Conservation (phyloP, 2,329 filamentous ascomycete genomes). For the Hysterium pulicare region DNA sequence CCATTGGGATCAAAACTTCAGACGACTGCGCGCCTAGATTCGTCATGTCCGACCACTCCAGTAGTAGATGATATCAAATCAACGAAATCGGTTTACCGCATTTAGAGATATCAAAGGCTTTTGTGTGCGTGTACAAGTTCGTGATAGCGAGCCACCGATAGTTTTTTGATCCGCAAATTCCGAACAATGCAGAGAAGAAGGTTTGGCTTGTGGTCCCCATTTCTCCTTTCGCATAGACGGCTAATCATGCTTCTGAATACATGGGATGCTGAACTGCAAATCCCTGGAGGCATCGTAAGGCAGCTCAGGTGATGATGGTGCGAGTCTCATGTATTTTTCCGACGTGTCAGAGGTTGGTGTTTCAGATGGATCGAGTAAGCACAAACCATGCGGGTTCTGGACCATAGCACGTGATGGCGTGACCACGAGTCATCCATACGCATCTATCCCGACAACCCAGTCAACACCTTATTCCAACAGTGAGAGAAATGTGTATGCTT, state of each 20-base stretch:
- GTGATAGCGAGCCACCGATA: background rate
- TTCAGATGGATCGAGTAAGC: background rate
- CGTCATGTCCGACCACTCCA: too few relatives aligned
- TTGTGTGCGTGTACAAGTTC: background rate
- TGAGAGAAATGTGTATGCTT: background rate
- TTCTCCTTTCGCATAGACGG: background rate
- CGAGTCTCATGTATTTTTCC: constrained; percentile 17
- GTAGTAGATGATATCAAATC: too few relatives aligned
- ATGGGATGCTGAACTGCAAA: background rate
- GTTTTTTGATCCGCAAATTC: background rate
- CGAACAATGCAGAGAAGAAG: background rate
- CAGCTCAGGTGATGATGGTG: constrained; percentile 19
- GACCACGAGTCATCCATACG: background rate
- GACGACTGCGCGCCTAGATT: background rate
- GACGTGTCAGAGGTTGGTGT: background rate
- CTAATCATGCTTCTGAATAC: background rate
- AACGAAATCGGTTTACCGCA: too few relatives aligned
- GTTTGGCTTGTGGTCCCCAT: background rate
- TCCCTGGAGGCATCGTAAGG: background rate
- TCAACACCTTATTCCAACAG: background rate
- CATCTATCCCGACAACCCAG: background rate
- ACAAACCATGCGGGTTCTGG: background rate
- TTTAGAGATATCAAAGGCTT: too few relatives aligned
- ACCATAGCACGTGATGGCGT: background rate
- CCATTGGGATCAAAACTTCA: background rate